phyloP scores from a whole-genome alignment of 257 asterid species.

The Solanum dulcamara region DNA sequence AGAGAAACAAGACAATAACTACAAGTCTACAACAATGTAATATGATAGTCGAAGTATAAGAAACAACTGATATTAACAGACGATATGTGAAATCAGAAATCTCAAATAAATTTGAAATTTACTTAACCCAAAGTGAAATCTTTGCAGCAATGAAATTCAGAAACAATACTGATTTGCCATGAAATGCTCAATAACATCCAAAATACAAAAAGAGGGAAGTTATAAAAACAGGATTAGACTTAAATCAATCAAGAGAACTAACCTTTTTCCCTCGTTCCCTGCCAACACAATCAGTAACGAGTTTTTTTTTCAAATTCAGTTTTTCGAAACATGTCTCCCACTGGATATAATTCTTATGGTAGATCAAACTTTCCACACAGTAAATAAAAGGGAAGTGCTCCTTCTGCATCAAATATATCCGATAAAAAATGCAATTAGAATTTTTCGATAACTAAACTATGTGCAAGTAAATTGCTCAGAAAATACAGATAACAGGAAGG shows the following conservation, averaged over 20 bases:
- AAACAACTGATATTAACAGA: too few relatives aligned
- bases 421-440: background rate
- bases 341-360: constrained; percentile 40
- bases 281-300: constrained; percentile 42
- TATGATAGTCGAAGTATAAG: too few relatives aligned
- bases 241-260: constrained; percentile 4
- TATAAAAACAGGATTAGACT: background rate
- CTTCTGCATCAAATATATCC: constrained; percentile 42
- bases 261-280: constrained; percentile 66
- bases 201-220: background rate
- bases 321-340: constrained; percentile 81
- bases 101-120: background rate
- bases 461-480: background rate
- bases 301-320: constrained; percentile 53
- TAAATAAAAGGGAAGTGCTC: constrained; percentile 66
- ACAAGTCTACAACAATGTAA: too few relatives aligned
- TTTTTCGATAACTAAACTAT: background rate
- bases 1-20: too few relatives aligned
- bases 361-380: constrained; percentile 66
- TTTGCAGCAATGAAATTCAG: background rate
- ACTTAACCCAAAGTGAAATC: background rate
- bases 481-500: background rate
- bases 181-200: background rate
- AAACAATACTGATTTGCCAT: background rate
- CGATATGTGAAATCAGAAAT: background rate